Evolutionary conservation across 2,329 filamentous ascomycete species (phyloP).

Genomic region (Arthroderma sp.): DNA sequence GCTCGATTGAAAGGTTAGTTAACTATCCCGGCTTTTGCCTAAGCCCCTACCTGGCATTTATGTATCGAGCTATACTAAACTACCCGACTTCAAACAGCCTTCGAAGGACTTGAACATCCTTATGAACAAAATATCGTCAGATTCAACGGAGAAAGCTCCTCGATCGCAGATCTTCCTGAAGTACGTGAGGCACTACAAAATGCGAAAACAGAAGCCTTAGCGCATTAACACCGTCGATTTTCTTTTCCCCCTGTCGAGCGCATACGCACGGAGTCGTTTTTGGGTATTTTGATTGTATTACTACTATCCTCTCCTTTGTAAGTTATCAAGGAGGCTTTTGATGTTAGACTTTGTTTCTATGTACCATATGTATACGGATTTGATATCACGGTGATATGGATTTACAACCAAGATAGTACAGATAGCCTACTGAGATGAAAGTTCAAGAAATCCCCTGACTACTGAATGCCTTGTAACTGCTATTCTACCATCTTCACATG

Average conservation of each 20-base stretch:
- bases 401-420: background rate
- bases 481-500: background rate
- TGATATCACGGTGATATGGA: background rate
- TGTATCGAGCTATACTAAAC: background rate
- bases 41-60: background rate
- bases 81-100: slow-evolving; percentile 42
- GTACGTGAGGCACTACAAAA: slow-evolving; percentile 29
- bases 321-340: background rate
- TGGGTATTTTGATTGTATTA: slow-evolving; percentile 2
- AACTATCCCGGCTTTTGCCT: background rate
- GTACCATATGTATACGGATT: slow-evolving; percentile 2
- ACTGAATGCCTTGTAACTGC: background rate
- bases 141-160: slow-evolving; percentile 47
- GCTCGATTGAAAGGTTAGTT: slow-evolving; percentile 64
- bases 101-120: slow-evolving; percentile 84
- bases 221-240: slow-evolving; percentile 18
- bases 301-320: background rate
- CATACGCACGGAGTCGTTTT: slow-evolving; percentile 6
- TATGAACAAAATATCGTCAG: slow-evolving; percentile 78
- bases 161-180: slow-evolving; percentile 25
- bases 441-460: background rate
- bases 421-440: background rate
- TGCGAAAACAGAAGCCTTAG: slow-evolving; percentile 17
- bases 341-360: background rate
- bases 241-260: slow-evolving; percentile 15